Base-by-base conservation (phyloP, 306 rosid species). In the Fagus sylvatica region DNA sequence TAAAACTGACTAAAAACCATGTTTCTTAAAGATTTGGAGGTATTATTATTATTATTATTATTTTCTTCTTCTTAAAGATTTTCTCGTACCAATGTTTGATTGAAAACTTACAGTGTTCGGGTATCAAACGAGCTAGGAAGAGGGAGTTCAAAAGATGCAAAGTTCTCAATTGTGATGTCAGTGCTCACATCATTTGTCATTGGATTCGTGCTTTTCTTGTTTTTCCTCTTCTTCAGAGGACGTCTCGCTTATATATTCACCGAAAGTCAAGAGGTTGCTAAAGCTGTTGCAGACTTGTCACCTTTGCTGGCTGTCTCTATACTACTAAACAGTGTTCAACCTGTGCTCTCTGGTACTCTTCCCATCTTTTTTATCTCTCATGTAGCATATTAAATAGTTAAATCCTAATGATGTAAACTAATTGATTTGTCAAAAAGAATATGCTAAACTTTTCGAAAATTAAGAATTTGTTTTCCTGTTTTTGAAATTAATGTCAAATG, bases 91-190 rank as follows among this genome's bases (percentile, higher is more conserved):
- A 13, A 49, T 7, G 22, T 0, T 42, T 55, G 55, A 7, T 64
- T 40, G 41, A 22, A 57, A 49, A 37, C 65, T 46, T 78, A 77
- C 68, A 87, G 91, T 66, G 93, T 89, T 1, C 72, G 91, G 2
- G 93, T 89, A 41, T 53, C 91, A 32, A 89, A 87, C 73, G 91
- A 89, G 59, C 88, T 89, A 22, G 93, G 93, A 69, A 80, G 87
- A 76, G 93, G 93, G 56, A 84, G 79, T 75, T 43, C 90, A 74
- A 84, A 73, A 46, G 88, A 76, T 37, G 88, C 93, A 41, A 87
- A 75, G 54, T 89, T 87, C 60, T 81, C 93, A 7, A 60, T 85
- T 36, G 1, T 72, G 30, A 71, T 87, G 53, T 66, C 81, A 72
- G 85, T 83, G 16, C n/a, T 76, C 5, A 85, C 85, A 64, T 89